Conservation (phyloP, 2,329 filamentous ascomycete species). For the Botrytis porri region DNA sequence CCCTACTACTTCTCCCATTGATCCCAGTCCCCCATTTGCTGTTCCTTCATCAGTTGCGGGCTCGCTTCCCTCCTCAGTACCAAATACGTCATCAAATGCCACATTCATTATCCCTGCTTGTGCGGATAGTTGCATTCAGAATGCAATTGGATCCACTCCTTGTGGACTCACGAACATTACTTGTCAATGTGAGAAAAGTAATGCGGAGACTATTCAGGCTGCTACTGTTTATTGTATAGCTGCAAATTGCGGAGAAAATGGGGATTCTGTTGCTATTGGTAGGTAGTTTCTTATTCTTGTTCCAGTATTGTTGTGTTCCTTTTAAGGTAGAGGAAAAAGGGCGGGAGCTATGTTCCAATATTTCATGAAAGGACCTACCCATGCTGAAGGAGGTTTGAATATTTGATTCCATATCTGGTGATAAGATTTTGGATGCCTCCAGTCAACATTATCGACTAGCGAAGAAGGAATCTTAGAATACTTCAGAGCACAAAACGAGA, state of each 20-base stretch:
- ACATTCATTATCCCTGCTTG: constrained; percentile 1
- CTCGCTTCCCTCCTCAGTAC: neutral
- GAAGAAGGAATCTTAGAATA: neutral
- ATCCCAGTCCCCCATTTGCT: neutral
- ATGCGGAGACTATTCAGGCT: neutral
- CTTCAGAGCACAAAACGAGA: neutral
- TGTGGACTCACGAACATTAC: neutral
- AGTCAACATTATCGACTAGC: neutral
- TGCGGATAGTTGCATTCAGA: neutral
- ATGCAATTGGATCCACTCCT: neutral
- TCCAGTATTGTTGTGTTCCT: neutral
- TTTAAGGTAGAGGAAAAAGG: neutral
- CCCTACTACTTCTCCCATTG: neutral
- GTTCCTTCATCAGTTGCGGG: neutral
- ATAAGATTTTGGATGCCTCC: neutral
- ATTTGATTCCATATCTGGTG: neutral
- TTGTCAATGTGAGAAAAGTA: neutral
- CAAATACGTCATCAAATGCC: neutral
- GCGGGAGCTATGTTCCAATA: neutral
- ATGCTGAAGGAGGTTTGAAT: neutral
- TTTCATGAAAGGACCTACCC: rapidly evolving
- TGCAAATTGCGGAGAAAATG: neutral
- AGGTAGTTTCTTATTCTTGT: neutral
- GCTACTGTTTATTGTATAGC: neutral
- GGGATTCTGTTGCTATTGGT: neutral